A percentile compares a stretch with the other conserved stretches of the same genome.
These are phyloP conservation scores for Claviceps paspali DNA, from an alignment of 2,329 filamentous ascomycete species.

Conservation along the genomic window DNA sequence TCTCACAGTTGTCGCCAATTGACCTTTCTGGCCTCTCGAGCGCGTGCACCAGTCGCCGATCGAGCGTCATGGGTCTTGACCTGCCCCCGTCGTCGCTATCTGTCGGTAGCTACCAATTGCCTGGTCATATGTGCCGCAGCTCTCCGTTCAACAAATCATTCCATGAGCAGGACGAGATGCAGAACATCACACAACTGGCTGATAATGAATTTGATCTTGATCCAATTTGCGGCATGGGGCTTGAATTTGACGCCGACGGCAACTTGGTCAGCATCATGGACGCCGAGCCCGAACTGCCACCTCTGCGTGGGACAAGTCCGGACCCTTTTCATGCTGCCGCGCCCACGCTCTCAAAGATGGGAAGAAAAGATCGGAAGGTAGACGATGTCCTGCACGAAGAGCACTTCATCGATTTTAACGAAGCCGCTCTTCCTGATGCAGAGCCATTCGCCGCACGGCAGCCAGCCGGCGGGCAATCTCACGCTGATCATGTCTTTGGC, in stretches of 20 bases:
- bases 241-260: slow-evolving; percentile 36
- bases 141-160: slow-evolving; percentile 14
- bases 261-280: slow-evolving; percentile 29
- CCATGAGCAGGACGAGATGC: slow-evolving; percentile 8
- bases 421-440: slow-evolving; percentile 23
- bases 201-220: slow-evolving; percentile 25
- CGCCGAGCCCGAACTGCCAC: slow-evolving; percentile 29
- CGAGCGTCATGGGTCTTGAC: slow-evolving; percentile 16
- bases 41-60: slow-evolving; percentile 15
- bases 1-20: slow-evolving; percentile 30
- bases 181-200: slow-evolving; percentile 18
- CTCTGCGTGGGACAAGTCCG: slow-evolving; percentile 11
- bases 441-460: slow-evolving; percentile 19
- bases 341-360: neutral
- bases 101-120: slow-evolving; percentile 17
- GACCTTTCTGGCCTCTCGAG: slow-evolving; percentile 14
- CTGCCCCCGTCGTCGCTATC: slow-evolving; percentile 21
- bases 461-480: slow-evolving; percentile 6
- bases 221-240: slow-evolving; percentile 24
- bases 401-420: slow-evolving; percentile 21
- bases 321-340: slow-evolving; percentile 3
- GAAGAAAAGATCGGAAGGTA: neutral
- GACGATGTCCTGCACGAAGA: neutral
- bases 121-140: slow-evolving; percentile 19
- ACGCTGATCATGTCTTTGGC: slow-evolving; percentile 7